Evolutionary conservation across 495 filamentous ascomycete genomes (phyloP).

Genomic region (Trichoderma asperelloides): DNA sequence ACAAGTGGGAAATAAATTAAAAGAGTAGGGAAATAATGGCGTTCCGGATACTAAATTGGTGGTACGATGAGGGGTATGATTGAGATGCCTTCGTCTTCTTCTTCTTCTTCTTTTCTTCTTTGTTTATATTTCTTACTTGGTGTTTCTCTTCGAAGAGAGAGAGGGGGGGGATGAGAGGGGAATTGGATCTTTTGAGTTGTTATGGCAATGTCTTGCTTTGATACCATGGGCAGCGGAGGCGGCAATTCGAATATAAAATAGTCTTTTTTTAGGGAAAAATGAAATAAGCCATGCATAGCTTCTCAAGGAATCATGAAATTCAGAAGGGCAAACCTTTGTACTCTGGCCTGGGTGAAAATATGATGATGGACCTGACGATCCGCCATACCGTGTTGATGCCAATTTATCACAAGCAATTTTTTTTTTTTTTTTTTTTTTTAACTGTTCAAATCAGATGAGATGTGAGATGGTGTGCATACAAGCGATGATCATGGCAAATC

Average conservation of each 20-base stretch:
- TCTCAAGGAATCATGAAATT: too few species aligned
- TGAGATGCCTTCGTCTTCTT: not conserved
- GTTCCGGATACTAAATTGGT: not conserved
- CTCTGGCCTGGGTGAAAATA: too few species aligned
- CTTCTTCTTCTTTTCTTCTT: not conserved
- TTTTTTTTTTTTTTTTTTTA: too few species aligned
- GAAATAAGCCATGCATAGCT: not conserved
- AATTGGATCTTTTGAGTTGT: not conserved
- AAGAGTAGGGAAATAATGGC: not conserved
- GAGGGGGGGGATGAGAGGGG: not conserved
- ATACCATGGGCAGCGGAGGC: not conserved
- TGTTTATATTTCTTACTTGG: not conserved
- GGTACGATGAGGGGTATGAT: not conserved
- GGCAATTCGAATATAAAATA: conserved; percentile 8
- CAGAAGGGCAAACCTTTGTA: too few species aligned
- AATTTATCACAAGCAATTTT: too few species aligned
- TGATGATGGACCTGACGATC: too few species aligned
- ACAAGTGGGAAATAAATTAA: not conserved
- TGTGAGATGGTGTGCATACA: too few species aligned
- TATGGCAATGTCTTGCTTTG: not conserved
- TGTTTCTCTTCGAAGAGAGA: not conserved
- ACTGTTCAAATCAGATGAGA: too few species aligned
- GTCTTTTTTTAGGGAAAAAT: too few species aligned
- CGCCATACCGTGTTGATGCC: too few species aligned
- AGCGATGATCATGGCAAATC: too few species aligned